A percentile compares a stretch with the other conserved stretches of the same genome.
Evolutionary conservation across 2,329 filamentous ascomycete genomes (phyloP).

Genomic region (Grosmannia penicillata): DNA sequence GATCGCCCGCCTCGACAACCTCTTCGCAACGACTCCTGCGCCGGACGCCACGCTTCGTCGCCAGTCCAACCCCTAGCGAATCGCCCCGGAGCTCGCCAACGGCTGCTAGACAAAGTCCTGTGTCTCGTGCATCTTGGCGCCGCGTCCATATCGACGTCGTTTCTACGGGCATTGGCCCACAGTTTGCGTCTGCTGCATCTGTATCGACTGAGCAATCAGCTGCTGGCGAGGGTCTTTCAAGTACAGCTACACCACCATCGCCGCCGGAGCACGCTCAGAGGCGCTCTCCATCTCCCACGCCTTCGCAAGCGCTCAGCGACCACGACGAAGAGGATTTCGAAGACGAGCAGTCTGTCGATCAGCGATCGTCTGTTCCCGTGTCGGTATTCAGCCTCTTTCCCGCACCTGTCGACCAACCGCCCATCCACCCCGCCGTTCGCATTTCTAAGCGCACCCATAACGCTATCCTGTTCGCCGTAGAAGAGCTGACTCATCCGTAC

Average conservation of each 20-base stretch:
- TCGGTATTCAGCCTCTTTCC: slow-evolving; percentile 9
- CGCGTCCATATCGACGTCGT: slow-evolving; percentile 31
- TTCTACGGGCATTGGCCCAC: slow-evolving; percentile 32
- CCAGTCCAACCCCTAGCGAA: slow-evolving; percentile 23
- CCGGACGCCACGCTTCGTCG: slow-evolving; percentile 35
- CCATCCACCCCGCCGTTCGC: slow-evolving; percentile 35
- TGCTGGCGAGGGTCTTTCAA: neutral
- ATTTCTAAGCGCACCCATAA: slow-evolving; percentile 76
- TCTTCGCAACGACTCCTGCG: slow-evolving; percentile 33
- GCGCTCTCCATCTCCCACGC: slow-evolving; percentile 15
- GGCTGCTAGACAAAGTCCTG: too few species aligned
- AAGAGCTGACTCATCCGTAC: slow-evolving; percentile 71
- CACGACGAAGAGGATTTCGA: slow-evolving; percentile 19
- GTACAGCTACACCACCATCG: slow-evolving; percentile 7
- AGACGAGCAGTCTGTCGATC: slow-evolving; percentile 17
- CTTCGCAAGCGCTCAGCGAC: slow-evolving; percentile 34
- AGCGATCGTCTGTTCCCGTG: slow-evolving; percentile 4
- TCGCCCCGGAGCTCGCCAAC: too few species aligned
- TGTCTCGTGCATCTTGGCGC: slow-evolving; percentile 10
- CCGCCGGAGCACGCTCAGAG: neutral
- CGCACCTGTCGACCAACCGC: slow-evolving; percentile 18
- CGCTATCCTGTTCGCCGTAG: slow-evolving; percentile 82
- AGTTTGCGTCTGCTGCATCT: slow-evolving; percentile 21
- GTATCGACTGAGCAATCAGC: slow-evolving; percentile 12
- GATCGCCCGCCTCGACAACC: slow-evolving; percentile 23